Evolutionary conservation across 495 filamentous ascomycete species (phyloP).

Genomic region (Darksidea phi): DNA sequence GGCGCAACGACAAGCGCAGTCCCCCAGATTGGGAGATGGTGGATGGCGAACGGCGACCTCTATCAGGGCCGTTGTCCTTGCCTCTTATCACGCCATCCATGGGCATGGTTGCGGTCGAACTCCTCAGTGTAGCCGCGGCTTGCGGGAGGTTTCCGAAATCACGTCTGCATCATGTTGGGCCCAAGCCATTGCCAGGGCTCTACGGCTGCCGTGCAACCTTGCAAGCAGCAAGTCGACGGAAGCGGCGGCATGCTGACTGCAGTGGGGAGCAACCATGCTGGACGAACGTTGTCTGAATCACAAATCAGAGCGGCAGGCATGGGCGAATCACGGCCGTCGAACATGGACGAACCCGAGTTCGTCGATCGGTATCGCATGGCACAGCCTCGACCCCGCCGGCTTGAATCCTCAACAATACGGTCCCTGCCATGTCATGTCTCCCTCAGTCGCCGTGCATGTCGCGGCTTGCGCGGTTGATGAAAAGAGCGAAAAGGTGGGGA

Average conservation of each 20-base stretch:
- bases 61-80: no score
- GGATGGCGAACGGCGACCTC: no score
- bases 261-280: constrained; percentile 24
- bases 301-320: not conserved
- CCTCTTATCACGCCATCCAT: no score
- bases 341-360: constrained; percentile 1
- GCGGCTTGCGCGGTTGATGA: constrained; percentile 30
- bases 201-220: no score
- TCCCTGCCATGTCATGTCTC: not conserved
- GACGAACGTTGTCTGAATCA: not conserved
- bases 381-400: constrained; percentile 2
- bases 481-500: not conserved
- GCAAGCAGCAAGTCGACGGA: not conserved
- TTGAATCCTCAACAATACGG: not conserved
- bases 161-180: no score
- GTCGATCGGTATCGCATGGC: constrained; percentile 8
- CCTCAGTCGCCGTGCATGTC: not conserved
- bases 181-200: no score
- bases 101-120: no score
- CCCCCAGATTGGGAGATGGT: no score
- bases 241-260: not conserved
- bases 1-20: no score
- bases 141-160: no score
- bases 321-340: not conserved
- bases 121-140: no score